Percentiles rank a stretch among this genome's conserved stretches.
These are phyloP conservation scores for Aspergillus heteromorphus DNA, from an alignment of 495 filamentous ascomycete species.

Conservation along the genomic window DNA sequence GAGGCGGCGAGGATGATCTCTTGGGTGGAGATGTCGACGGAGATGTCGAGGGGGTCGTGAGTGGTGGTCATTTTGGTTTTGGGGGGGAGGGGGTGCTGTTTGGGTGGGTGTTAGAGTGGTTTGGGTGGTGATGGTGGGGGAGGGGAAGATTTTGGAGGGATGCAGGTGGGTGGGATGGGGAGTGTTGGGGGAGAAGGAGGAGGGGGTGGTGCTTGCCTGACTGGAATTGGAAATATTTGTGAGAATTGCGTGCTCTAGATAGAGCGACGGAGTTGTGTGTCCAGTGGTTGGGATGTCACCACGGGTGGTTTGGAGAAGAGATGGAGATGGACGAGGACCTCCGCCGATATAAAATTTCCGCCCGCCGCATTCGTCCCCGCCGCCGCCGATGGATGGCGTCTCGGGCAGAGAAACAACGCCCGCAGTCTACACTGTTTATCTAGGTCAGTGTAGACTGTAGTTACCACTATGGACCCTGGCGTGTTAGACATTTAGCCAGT, in stretches of 20 bases:
- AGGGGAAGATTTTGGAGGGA: neutral
- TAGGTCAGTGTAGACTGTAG: neutral
- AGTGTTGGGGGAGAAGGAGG: neutral
- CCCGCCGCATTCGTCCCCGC: slow-evolving; percentile 32
- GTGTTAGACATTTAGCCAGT: no score
- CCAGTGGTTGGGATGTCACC: neutral
- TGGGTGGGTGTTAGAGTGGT: neutral
- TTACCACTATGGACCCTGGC: no score
- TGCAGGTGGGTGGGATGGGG: neutral
- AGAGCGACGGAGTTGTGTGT: neutral
- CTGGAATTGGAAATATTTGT: neutral
- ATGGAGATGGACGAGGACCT: slow-evolving; percentile 4
- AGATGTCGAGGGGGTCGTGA: slow-evolving; percentile 27
- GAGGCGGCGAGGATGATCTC: slow-evolving; percentile 75
- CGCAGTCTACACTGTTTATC: neutral
- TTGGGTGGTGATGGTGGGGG: neutral
- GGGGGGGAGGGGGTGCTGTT: neutral
- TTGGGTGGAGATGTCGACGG: slow-evolving; percentile 42
- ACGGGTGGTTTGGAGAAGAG: slow-evolving; percentile 4
- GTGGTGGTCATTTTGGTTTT: slow-evolving; percentile 5
- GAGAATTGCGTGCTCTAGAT: neutral
- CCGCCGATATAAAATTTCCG: slow-evolving; percentile 18
- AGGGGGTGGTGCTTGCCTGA: neutral
- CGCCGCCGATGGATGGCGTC: neutral
- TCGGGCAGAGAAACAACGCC: neutral